A percentile compares a stretch with the other conserved stretches of the same genome.
Evolutionary conservation across 2,329 filamentous ascomycete genomes (phyloP).

Genomic region (Trichophaea hybrida): DNA sequence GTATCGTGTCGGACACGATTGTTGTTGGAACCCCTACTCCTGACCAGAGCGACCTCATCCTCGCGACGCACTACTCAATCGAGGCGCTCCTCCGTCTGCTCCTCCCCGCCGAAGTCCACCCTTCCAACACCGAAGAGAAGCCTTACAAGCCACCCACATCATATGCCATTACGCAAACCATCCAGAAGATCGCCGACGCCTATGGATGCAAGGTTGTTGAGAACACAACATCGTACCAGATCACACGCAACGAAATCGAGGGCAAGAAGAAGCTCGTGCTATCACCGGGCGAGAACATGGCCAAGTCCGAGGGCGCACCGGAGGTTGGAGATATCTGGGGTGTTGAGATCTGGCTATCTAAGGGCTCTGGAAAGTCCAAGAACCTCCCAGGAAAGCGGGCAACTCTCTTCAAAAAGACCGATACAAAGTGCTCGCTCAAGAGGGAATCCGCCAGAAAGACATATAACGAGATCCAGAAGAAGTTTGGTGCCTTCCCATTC

Average conservation of each 20-base stretch:
- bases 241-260: slow-evolving; percentile 95
- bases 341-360: slow-evolving; percentile 84
- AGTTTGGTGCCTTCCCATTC: slow-evolving; percentile 96
- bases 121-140: slow-evolving; percentile 64
- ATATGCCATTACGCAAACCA: slow-evolving; percentile 66
- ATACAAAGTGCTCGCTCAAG: slow-evolving; percentile 84
- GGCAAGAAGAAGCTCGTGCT: slow-evolving; percentile 97
- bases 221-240: slow-evolving; percentile 95
- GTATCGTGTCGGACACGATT: slow-evolving; percentile 89
- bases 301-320: slow-evolving; percentile 78
- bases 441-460: slow-evolving; percentile 84
- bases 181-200: slow-evolving; percentile 81
- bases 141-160: slow-evolving; percentile 61
- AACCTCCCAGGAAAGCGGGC: slow-evolving; percentile 61
- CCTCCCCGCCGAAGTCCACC: slow-evolving; percentile 75
- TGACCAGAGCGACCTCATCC: slow-evolving; percentile 68
- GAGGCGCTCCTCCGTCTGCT: slow-evolving; percentile 85
- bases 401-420: slow-evolving; percentile 85
- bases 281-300: slow-evolving; percentile 59
- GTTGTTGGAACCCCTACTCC: slow-evolving; percentile 55
- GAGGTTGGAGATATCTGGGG: slow-evolving; percentile 94
- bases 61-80: slow-evolving; percentile 90
- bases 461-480: slow-evolving; percentile 88
- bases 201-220: slow-evolving; percentile 91
- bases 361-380: slow-evolving; percentile 92